Percentiles rank a stretch among this genome's conserved stretches.
Evolutionary conservation across 192 early-diverging fungal genomes (phyloP).

Genomic region (Chytriomyces confervae): DNA sequence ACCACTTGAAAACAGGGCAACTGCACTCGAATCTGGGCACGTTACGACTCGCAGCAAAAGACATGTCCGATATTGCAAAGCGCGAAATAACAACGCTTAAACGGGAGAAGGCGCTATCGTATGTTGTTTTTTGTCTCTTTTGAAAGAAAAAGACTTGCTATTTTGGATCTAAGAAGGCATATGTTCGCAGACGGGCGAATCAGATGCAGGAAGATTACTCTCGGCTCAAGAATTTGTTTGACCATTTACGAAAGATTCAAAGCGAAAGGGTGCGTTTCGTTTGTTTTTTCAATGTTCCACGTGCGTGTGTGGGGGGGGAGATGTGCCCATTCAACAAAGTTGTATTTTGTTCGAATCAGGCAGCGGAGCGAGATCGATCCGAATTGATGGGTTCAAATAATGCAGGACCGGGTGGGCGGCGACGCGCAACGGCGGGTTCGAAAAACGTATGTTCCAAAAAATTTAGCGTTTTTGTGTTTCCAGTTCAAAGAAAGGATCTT

Average conservation of each 20-base stretch:
- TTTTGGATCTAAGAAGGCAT: neutral
- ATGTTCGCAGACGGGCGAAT: constrained; percentile 41
- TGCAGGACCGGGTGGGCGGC: constrained; percentile 20
- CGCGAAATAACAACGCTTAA: constrained; percentile 56
- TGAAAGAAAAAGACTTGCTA: too few species aligned
- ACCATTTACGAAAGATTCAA: constrained; percentile 34
- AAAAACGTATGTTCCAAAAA: constrained; percentile 1
- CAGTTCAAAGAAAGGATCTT: neutral
- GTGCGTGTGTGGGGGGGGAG: too few species aligned
- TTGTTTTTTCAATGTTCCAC: neutral
- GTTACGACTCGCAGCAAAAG: constrained; percentile 46
- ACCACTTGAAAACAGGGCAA: constrained; percentile 30
- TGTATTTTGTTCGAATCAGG: constrained; percentile 1
- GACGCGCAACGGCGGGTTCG: constrained; percentile 13
- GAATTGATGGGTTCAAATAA: constrained; percentile 43
- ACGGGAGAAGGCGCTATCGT: constrained; percentile 54
- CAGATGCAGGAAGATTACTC: constrained; percentile 45
- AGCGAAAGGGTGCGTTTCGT: constrained; percentile 26
- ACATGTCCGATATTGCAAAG: constrained; percentile 48
- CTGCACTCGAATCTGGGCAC: constrained; percentile 44
- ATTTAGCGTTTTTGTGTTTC: neutral
- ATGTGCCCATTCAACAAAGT: too few species aligned
- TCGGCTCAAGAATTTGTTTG: constrained; percentile 33
- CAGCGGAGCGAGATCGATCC: constrained; percentile 36
- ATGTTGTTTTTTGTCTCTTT: constrained; percentile 34